phyloP scores from a whole-genome alignment of 2,329 filamentous ascomycete genomes.

The Ascochyta fabae region DNA sequence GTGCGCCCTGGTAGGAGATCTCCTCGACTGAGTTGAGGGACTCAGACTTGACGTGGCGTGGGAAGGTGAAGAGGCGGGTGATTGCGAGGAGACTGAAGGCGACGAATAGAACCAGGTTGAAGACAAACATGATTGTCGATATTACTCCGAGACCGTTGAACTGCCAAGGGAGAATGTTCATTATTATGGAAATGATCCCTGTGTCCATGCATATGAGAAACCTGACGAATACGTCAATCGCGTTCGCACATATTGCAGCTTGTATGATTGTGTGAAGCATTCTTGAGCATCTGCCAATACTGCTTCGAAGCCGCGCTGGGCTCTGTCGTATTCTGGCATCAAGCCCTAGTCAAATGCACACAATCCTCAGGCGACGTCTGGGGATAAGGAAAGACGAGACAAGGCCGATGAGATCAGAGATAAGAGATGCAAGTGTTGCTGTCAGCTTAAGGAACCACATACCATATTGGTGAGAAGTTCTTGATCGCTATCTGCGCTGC shows the following conservation, averaged over 20 bases:
- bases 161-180: slow-evolving; percentile 65
- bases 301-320: background rate
- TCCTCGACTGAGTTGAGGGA: slow-evolving; percentile 67
- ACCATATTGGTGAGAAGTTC: slow-evolving; percentile 27
- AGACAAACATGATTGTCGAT: slow-evolving; percentile 25
- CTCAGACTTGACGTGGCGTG: slow-evolving; percentile 31
- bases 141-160: slow-evolving; percentile 54
- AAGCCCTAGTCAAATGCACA: background rate
- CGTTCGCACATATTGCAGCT: background rate
- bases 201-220: slow-evolving; percentile 57
- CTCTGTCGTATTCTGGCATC: background rate
- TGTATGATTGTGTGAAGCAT: background rate
- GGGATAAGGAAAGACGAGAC: background rate
- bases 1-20: slow-evolving; percentile 66
- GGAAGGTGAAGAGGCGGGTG: slow-evolving; percentile 9
- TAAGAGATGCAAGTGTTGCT: background rate
- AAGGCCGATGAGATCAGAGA: background rate
- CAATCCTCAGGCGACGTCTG: background rate
- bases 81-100: slow-evolving; percentile 19
- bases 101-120: slow-evolving; percentile 25
- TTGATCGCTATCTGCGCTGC: slow-evolving; percentile 24
- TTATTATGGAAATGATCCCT: slow-evolving; percentile 64
- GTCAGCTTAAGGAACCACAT: background rate
- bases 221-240: slow-evolving; percentile 6
- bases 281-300: slow-evolving; percentile 4